Evolutionary conservation across 2,329 filamentous ascomycete genomes (phyloP), one percentile per base, ranked within the genome.

Genomic region (Penicillium sp.): DNA sequence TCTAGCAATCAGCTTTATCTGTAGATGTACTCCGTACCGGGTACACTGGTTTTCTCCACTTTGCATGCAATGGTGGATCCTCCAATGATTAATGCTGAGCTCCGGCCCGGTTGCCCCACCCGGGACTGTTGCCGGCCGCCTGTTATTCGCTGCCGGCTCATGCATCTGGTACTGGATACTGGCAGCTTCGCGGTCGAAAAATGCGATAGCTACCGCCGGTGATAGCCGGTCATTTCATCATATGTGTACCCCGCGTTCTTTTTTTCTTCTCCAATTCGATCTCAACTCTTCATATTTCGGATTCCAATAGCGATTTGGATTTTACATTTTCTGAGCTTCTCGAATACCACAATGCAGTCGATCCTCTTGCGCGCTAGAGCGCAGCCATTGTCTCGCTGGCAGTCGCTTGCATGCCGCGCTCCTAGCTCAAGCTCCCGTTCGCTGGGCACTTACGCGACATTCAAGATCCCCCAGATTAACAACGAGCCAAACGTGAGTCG

Each of bases 401-500:
- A 61, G 62, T 55, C 53, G 55, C 56, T 61, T 39, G 54, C 60
- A 57, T 63, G 48, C 56, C 58, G 63, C 58, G 55, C 60, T 55
- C 59, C 57, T 54, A 55, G 56, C 64, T 57, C 63, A 27, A 63
- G 55, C 57, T 62, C 60, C 31, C 67, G 71, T 43, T 59, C 65
- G 22, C 66, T 73, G 45, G 67, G 69, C 87, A 89, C 86, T 8
- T 81, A 96, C 62, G 93, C 92, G 49, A 83, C 86, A 59, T 98
- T 97, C 84, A 93, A 91, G 80, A 85, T 93, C 51, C 95, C 95
- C 49, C 87, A 87, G 62, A 86, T 97, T 67, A 81, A 85, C 72
- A 99, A 99, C 73, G 95, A 99, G 80, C 91, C 91, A n/a, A 99
- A 97, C 74, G 93, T 96, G 77, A 75, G 90, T 60, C 26, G 13